Evolutionary conservation across 164 flowering plant genomes (phyloP), one percentile per base, ranked within the genome.

Genomic region (Chimonanthus salicifolius): DNA sequence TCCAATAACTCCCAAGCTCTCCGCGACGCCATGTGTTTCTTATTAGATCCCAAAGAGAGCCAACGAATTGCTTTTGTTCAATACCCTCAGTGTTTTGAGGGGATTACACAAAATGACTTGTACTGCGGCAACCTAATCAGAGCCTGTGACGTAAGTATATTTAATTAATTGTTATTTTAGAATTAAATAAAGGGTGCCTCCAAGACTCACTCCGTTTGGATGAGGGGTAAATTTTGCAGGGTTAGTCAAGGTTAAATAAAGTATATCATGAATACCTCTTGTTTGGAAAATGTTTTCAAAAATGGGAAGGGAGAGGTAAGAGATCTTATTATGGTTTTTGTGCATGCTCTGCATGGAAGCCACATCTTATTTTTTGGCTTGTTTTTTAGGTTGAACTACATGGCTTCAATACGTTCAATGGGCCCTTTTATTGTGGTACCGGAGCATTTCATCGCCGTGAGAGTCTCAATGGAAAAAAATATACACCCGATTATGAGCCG

Each of bases 381-480:
- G 1, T 4, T 10, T 33, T 70, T 10, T 13, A 78, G 78, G 67
- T 75, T 50, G 83, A 78, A 50, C 73, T 81, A 47, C 73, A 72
- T 43, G 80, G 83, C 2, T 51, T 75, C 6, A 77, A 77, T 63
- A 80, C 73, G 18, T 78, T 72, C 70, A 80, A 80, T 64, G 83
- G 80, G 2, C 80, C 80, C 3, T 75, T 75, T 78, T 77, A 80
- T 18, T 78, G 78, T 65, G 82, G 82, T 49, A 80, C 82, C 2
- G 82, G 82, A 16, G 58, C 82, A 18, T 68, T 80, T 7, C 82
- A 80, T 67, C 78, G 82, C 6, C 78, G 82, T 9, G 80, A 77
- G 60, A 68, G 71, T 21, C 69, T 80, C 5, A 77, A 80, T 46
- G 82, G 82, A 50, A 62, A 77, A 72, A 72, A 77, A 47, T 62